Percentiles rank a stretch among this genome's conserved stretches.
Evolutionary conservation across 202 grass and related monocot genomes (phyloP).

Genomic region (Zizania palustris): DNA sequence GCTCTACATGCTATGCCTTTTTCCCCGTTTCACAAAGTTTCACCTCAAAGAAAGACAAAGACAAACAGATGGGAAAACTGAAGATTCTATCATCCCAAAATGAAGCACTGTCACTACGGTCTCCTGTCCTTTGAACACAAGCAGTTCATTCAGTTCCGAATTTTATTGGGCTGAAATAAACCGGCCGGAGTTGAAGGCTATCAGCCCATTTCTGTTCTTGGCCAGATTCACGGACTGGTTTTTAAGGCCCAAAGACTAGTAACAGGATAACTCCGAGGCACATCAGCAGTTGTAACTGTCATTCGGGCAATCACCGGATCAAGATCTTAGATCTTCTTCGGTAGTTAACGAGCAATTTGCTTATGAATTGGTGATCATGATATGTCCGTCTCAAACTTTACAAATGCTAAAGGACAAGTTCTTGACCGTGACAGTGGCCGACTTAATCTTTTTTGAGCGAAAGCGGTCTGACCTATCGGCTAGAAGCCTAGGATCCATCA

Average conservation of each 20-base stretch:
- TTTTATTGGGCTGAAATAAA: background rate
- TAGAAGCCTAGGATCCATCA: conserved; percentile 31
- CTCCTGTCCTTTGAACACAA: background rate
- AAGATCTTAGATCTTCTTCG: background rate
- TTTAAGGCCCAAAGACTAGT: background rate
- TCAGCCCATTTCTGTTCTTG: background rate
- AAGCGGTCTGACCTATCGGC: conserved; percentile 14
- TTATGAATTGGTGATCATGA: background rate
- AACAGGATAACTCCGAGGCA: background rate
- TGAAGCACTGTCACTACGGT: background rate
- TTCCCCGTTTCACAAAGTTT: background rate
- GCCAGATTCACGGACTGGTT: background rate
- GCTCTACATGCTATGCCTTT: background rate
- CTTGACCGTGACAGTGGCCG: conserved; percentile 13
- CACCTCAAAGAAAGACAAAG: background rate
- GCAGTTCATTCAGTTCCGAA: background rate
- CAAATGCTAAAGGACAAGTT: conserved; percentile 40
- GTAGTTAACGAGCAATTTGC: background rate
- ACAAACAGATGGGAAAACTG: background rate
- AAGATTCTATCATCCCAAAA: background rate
- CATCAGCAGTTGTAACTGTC: background rate
- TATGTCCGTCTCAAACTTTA: conserved; percentile 22
- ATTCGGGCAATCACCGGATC: background rate
- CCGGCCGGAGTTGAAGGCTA: background rate
- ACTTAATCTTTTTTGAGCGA: conserved; percentile 4